Percentiles rank a stretch among this genome's conserved stretches.
These are phyloP conservation scores for Effrenium voratum DNA, from an alignment of 73 alveolate species.

Conservation along the genomic window DNA sequence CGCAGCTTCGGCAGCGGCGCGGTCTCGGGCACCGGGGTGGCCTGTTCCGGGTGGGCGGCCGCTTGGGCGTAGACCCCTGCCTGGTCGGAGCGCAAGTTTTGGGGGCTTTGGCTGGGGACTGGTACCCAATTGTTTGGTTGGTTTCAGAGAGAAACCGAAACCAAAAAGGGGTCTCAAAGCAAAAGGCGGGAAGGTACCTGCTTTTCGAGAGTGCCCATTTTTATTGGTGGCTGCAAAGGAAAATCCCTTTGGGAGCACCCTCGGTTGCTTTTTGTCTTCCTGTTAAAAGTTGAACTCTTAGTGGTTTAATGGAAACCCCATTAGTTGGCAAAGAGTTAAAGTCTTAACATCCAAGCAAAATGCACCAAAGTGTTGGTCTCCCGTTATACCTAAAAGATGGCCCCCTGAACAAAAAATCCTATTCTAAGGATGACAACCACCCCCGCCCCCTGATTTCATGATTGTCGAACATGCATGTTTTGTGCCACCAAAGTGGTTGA, in stretches of 20 bases:
- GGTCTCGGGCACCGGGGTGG: no score
- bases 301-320: no score
- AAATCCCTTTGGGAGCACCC: not conserved
- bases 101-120: not conserved
- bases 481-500: no score
- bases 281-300: no score
- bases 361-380: no score
- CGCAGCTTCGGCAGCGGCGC: no score
- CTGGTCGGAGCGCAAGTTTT: not conserved
- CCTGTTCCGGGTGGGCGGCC: constrained; percentile 96
- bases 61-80: constrained; percentile 96
- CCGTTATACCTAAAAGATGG: not conserved
- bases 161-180: no score
- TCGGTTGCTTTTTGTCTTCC: not conserved
- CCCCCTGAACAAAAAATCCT: not conserved
- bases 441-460: not conserved
- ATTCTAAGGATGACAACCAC: not conserved
- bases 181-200: not conserved
- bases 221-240: not conserved
- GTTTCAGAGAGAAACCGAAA: no score
- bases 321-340: no score
- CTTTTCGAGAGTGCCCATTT: not conserved
- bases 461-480: no score
- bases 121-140: not conserved
- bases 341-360: no score